These are phyloP conservation scores for Podaxis carcinomalis DNA, from an alignment of 768 basidiomycete genomes.

Conservation along the genomic window DNA sequence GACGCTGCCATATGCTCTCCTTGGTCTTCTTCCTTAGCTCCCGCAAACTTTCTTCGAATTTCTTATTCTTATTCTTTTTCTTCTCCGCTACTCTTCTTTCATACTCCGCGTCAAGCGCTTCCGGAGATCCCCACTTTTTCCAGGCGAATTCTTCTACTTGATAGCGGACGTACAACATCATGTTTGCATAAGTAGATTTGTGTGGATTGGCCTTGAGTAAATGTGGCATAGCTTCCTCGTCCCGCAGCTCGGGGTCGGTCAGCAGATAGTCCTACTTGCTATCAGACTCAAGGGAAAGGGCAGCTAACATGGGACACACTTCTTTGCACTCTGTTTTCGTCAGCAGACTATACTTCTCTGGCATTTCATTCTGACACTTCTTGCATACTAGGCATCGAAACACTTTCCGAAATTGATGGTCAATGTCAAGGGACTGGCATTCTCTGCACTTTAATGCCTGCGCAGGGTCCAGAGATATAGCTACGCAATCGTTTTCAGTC, in stretches of 20 bases:
- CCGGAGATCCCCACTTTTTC: conserved; percentile 96
- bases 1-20: conserved; percentile 85
- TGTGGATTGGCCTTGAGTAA: conserved; percentile 93
- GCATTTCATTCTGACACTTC: conserved; percentile 82
- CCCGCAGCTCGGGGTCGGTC: conserved; percentile 80
- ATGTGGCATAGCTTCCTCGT: conserved; percentile 90
- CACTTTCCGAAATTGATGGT: conserved; percentile 73
- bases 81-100: conserved; percentile 75
- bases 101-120: conserved; percentile 87
- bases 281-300: conserved; percentile 8
- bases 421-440: conserved; percentile 87
- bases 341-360: conserved; percentile 90
- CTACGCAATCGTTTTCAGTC: conserved; percentile 34
- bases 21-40: conserved; percentile 83
- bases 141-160: conserved; percentile 97
- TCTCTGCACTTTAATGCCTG: conserved; percentile 83
- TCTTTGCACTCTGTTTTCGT: conserved; percentile 99
- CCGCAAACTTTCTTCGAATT: conserved; percentile 87
- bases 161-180: conserved; percentile 95
- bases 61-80: conserved; percentile 87
- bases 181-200: conserved; percentile 93
- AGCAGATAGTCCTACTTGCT: conserved; percentile 81
- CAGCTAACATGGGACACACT: conserved; percentile 35
- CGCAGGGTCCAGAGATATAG: conserved; percentile 69
- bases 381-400: conserved; percentile 88